phyloP scores from a whole-genome alignment of 805 yeast species.

The Teunomyces gatunensis region DNA sequence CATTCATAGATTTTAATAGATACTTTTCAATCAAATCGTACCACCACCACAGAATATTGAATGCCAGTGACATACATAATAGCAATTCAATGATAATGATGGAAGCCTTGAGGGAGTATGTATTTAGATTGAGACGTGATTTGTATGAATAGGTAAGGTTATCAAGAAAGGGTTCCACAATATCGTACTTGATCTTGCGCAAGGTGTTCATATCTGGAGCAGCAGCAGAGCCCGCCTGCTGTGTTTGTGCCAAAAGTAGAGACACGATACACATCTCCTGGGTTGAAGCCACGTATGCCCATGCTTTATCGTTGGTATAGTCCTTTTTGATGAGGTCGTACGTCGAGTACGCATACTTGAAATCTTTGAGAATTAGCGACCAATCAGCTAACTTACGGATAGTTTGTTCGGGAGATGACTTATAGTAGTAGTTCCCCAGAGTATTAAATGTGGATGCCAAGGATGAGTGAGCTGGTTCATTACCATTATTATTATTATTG shows the following conservation, averaged over 20 bases:
- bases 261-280: conserved; percentile 86
- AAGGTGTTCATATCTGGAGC: conserved; percentile 39
- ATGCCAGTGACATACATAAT: conserved; percentile 42
- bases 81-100: conserved; percentile 71
- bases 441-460: conserved; percentile 40
- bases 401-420: conserved; percentile 65
- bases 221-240: conserved; percentile 27
- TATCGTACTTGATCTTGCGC: conserved; percentile 51
- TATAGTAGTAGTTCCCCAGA: conserved; percentile 56
- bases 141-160: conserved; percentile 71
- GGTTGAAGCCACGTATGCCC: conserved; percentile 77
- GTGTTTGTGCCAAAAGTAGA: conserved; percentile 57
- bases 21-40: conserved; percentile 42
- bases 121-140: conserved; percentile 65
- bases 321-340: conserved; percentile 83
- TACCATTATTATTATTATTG: too few species aligned
- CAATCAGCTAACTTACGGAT: conserved; percentile 87
- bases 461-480: conserved; percentile 5
- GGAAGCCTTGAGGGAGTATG: conserved; percentile 68
- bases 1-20: conserved; percentile 45
- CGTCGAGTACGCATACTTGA: conserved; percentile 75
- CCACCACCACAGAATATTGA: conserved; percentile 46
- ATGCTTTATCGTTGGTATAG: conserved; percentile 71
- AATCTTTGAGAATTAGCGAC: conserved; percentile 88
- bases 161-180: conserved; percentile 62